Base-by-base conservation (phyloP, 371 early-diverging fungal genomes). In the Circinella minor region DNA sequence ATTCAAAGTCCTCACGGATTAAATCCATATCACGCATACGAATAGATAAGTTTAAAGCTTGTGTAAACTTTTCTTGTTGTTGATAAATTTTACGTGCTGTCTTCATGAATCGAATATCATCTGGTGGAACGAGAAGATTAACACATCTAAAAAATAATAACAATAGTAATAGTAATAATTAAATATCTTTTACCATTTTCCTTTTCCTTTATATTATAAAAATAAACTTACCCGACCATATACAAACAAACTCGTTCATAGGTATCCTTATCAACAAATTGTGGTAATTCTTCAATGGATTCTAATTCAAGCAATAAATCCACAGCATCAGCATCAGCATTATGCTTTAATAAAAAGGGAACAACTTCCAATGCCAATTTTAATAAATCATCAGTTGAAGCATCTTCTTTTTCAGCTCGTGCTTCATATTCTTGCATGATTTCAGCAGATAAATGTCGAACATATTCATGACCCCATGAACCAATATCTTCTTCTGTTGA, bases 391-490 rank as follows among this genome's bases (percentile, higher is more conserved):
- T 91, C 88, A 6, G 88, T 87, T 1, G 79, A 27, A 27, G 27
- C 54, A 63, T 87, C 78, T 1, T 88, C 90, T 11, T 71, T 75
- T 70, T 91, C 92, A 61, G 82, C 70, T 63, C 90, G 88, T n/a
- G 81, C 75, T 63, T 79, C 76, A 70, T 92, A 95, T 78, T 96
- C 97, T 67, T 86, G 88, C 71, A 94, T 95, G 67, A 98, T 90
- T 83, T 98, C 98, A 69, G 89, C 84, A n/a, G 97, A 91, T 55
- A 98, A 77, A 75, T 98, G 98, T 72, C 94, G 91, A 71, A 98
- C 96, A 78, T 97, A 99, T 90, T 99, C 99, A 74, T 99, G 99
- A n/a, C 99, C 99, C 98, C 98, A 99, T 46, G 91, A 92, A 9
- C 95, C 96, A 60, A 92, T 92, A 61, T 91, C 89, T 71, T 93